Base-by-base conservation (phyloP, 352 stramenopile genomes). In the Phytophthora citrophthora region DNA sequence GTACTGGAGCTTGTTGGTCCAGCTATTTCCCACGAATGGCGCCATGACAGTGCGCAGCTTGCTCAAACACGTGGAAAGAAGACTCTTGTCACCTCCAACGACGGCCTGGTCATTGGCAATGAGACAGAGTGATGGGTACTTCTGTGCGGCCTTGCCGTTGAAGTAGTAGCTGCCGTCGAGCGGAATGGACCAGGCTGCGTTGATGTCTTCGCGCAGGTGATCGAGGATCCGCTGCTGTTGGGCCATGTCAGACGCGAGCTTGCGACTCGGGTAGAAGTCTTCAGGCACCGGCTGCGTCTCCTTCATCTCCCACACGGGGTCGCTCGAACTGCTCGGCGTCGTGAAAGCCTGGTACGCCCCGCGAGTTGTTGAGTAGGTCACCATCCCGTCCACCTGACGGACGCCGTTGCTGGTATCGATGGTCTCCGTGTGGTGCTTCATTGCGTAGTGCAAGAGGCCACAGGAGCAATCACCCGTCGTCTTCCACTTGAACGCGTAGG, bases 141-240 rank as follows among this genome's bases (percentile, higher is more conserved):
- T 88, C 27, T 88, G 80, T 3, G 70, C 78, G 12, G 70, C 61
- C 44, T 89, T 89, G 26, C 80, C 80, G 53, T 86, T 88, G 60
- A 83, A 89, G 65, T 89, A 89, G 60, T 82, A 89, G 65, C 77
- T 88, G 39, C 80, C 80, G 26, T 71, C 68, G 4, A 75, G 23
- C n/a, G 76, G 74, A 53, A 87, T 74, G 34, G 54, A 69, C 81
- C 81, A 90, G 5, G 41, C 50, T 32, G 54, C 47, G 24, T 76
- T 71, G 61, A 87, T 81, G 45, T 84, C 74, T 48, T 51, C 57
- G 23, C 52, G 74, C 18, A 89, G 66, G 43, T 74, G 64, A n/a
- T 84, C 59, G 26, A 79, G 40, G 18, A 82, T 75, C 18, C 62
- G 69, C 24, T 88, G 77, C 45, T 78, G 50, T 27, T 72, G 56